Evolutionary conservation across 768 basidiomycete species (phyloP).

Genomic region (Xerocomus potaroensis): DNA sequence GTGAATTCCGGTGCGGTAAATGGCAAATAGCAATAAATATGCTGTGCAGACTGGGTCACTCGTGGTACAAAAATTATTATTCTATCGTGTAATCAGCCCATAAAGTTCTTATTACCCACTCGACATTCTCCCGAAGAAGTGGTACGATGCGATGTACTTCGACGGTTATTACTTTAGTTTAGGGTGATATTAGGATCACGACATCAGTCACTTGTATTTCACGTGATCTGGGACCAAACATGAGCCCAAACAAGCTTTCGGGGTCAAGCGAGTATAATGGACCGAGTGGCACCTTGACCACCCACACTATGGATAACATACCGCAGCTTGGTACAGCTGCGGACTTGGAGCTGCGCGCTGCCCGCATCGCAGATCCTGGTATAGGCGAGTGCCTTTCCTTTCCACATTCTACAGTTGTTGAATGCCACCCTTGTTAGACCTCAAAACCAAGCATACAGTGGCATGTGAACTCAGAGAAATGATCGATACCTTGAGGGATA

Average conservation of each 20-base stretch:
- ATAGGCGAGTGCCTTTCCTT: slow-evolving; percentile 43
- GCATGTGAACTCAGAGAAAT: slow-evolving; percentile 78
- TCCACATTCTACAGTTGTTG: background rate
- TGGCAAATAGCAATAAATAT: slow-evolving; percentile 19
- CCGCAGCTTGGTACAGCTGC: slow-evolving; percentile 43
- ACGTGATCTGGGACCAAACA: slow-evolving; percentile 32
- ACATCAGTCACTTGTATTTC: too few relatives aligned
- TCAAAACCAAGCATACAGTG: slow-evolving; percentile 64
- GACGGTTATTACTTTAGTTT: too few relatives aligned
- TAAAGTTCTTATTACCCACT: too few relatives aligned
- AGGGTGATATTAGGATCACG: slow-evolving; percentile 21
- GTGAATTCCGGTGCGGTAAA: too few relatives aligned
- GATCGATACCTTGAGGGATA: slow-evolving; percentile 74
- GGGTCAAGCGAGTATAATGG: slow-evolving; percentile 18
- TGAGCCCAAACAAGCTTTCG: slow-evolving; percentile 30
- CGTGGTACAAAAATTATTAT: too few relatives aligned
- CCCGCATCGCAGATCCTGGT: slow-evolving; percentile 70
- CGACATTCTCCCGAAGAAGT: too few relatives aligned
- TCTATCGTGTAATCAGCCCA: too few relatives aligned
- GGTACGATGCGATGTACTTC: too few relatives aligned
- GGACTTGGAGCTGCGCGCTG: slow-evolving; percentile 69
- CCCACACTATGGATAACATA: slow-evolving; percentile 39
- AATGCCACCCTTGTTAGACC: slow-evolving; percentile 41
- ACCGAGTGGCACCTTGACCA: background rate
- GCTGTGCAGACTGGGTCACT: background rate